Evolutionary conservation across 331 rosid species (phyloP).

Genomic region (Rhamnella rubrinervis): DNA sequence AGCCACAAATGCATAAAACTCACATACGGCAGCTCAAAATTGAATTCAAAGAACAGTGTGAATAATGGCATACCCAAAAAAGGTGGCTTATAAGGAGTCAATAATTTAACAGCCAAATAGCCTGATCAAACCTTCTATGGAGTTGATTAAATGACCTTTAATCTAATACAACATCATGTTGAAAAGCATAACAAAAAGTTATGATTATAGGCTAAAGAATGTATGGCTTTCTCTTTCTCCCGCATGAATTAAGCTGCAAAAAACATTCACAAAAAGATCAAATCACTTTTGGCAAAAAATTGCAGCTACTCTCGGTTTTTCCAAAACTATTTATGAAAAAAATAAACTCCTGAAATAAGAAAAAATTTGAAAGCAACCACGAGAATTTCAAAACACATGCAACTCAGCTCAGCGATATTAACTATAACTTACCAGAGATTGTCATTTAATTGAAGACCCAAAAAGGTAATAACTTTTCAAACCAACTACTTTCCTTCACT

Average conservation of each 20-base stretch:
- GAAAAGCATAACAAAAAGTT: conserved; percentile 1
- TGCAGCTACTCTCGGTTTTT: background rate
- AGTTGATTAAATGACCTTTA: conserved; percentile 11
- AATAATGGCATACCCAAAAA: conserved; percentile 18
- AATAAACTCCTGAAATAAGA: too few species aligned
- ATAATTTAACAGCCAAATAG: conserved; percentile 4
- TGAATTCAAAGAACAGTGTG: background rate
- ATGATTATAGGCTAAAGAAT: conserved; percentile 13
- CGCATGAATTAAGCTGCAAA: conserved; percentile 32
- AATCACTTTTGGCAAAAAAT: background rate
- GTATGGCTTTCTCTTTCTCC: conserved; percentile 13
- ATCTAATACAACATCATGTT: background rate
- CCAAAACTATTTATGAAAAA: background rate
- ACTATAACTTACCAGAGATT: background rate
- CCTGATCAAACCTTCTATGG: conserved; percentile 12
- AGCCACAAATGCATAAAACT: conserved; percentile 1
- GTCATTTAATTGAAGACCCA: background rate
- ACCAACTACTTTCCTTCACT: background rate
- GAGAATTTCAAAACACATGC: background rate
- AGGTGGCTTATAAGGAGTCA: background rate
- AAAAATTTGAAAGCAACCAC: background rate
- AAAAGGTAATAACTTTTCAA: background rate
- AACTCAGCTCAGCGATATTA: background rate
- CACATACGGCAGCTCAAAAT: background rate
- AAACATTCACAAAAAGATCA: background rate